Evolutionary conservation across 1,284 basidiomycete species (phyloP), one percentile per base, ranked within the genome.

Genomic region (Heterobasidion parviporum): DNA sequence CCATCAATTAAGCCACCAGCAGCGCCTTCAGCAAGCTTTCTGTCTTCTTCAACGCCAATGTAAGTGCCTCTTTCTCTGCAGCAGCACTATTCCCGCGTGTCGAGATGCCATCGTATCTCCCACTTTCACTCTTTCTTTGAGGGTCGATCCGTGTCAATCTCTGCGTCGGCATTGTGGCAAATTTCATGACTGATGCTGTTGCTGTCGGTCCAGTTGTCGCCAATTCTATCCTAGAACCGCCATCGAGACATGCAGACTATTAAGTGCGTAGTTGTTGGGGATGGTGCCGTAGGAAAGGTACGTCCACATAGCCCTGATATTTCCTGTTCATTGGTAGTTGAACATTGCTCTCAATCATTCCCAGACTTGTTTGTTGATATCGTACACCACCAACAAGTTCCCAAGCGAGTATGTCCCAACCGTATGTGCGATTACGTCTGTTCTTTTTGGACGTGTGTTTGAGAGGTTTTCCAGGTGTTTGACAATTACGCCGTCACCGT

Each of bases 271-370:
- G 95, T 98, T 62, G 96, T 99, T 62, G 96, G 96, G 72, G 96
- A 99, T 80, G 97, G 96, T 89, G 96, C 97, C 65, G 96, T 99
- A 67, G 96, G 96, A 80, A 99, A 99, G 92, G 93, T 92, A 67
- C 63, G 87, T 74, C 14, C 20, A 15, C 15, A n/a, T 56, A 53
- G 35, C 35, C 43, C 35, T 50, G 58, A 33, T 60, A 55, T 52
- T 51, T 56, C 18, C 20, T n/a, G 36, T 53, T 36, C 55, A 15
- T 38, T n/a, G 16, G 2, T 12, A 8, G 9, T 33, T 16, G 20
- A 32, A 48, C 59, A 16, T 52, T 18, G n/a, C 55, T 57, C 9
- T 36, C 20, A 47, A n/a, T 38, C 36, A 34, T 53, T 56, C 59
- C 44, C 74, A 98, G 93, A 99, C 96, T 53, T 99, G 96, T 81